phyloP scores from a whole-genome alignment of 2,329 filamentous ascomycete species.

The Scedosporium boydii region DNA sequence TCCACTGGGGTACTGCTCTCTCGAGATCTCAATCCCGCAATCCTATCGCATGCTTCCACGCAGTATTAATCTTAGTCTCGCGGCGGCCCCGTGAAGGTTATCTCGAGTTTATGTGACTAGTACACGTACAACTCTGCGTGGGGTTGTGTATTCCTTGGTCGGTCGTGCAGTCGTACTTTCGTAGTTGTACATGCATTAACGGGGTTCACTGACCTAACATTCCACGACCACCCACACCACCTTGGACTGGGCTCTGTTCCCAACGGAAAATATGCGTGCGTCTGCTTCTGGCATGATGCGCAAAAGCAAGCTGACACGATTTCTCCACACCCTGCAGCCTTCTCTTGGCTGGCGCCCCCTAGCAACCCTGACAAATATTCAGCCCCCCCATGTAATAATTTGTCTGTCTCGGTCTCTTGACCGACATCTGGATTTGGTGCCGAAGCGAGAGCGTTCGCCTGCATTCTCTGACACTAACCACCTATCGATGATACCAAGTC shows the following conservation, averaged over 20 bases:
- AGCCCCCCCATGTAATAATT: not conserved
- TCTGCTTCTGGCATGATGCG: not conserved
- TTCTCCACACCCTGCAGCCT: not conserved
- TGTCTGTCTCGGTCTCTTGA: not conserved
- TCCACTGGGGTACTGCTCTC: not conserved
- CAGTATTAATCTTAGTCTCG: no score
- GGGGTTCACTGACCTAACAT: not conserved
- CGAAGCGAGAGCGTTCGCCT: not conserved
- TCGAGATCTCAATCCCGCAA: not conserved
- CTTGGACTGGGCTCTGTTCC: not conserved
- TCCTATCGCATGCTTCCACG: not conserved
- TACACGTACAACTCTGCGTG: not conserved
- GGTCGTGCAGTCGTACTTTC: not conserved
- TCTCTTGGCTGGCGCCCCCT: not conserved
- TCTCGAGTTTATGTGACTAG: not conserved
- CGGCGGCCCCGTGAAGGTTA: not conserved
- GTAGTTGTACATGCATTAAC: not conserved
- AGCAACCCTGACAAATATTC: not conserved
- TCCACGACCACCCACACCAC: not conserved
- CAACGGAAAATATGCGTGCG: not conserved
- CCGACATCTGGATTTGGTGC: conserved; percentile 4
- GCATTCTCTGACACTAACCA: conserved; percentile 1
- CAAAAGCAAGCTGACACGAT: not conserved
- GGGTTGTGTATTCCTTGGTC: not conserved
- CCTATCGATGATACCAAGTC: not conserved